Base-by-base conservation (phyloP, 2,329 filamentous ascomycete species). In the Phoma herbarum region DNA sequence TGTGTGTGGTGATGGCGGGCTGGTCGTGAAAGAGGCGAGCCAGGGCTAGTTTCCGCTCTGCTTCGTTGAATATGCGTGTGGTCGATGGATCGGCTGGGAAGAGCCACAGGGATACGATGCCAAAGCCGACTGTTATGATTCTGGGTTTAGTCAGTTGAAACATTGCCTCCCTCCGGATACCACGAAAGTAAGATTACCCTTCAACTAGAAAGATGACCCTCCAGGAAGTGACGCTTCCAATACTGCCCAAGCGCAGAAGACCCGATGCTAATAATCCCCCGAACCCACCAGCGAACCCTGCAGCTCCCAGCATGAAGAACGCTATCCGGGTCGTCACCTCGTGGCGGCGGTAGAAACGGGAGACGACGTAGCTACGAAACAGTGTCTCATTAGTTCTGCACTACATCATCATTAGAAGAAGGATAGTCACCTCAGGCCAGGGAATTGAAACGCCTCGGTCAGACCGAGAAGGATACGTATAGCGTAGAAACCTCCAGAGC, bases 201-300 rank as follows among this genome's bases (percentile, higher is more conserved):
- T 48, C 45, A 2, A 48, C 22, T 11, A 48, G 14, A 26, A 37
- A 37, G 4, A 48, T 48, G 5, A 37, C 20, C 20, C 45, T 20
- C 45, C 45, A 48, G 12, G 45, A 48, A 3, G 18, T 48, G 10
- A 48, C 45, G 14, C 31, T 23, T 4, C 45, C 45, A 10, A 48
- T 20, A 18, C 20, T 37, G 20, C 31, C 46, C 16, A 41, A 37
- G 10, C 46, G 46, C 10, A 49, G 46, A 14, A 49, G 33, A 7
- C 46, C 46, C 3, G 46, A 49, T 7, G 46, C 46, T 22, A 49
- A 16, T 16, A 49, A 28, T 23, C 46, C 46, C 18, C 46, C 46
- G 16, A 49, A 41, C 20, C 46, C 25, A 41, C 46, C 33, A 28
- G 46, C 33, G 23, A 49, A 49, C 5, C 46, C 46, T 9, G 33